Conservation (phyloP, 371 early-diverging fungal genomes). For the Haplosporangium sp. region DNA sequence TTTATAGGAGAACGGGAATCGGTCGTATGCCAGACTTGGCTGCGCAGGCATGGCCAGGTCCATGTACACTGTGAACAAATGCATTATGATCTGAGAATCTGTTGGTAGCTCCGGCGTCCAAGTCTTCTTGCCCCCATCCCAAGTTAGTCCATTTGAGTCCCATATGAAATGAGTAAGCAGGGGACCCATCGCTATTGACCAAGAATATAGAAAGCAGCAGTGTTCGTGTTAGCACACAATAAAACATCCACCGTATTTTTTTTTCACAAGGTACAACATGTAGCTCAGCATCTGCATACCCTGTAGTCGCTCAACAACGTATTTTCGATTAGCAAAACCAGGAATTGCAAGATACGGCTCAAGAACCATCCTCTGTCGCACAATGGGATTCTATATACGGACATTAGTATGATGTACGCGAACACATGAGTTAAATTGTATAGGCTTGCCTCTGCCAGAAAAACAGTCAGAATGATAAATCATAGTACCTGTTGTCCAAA, state of each 20-base stretch:
- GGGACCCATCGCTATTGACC: constrained; percentile 41
- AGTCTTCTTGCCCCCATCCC: constrained; percentile 42
- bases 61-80: constrained; percentile 44
- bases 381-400: constrained; percentile 13
- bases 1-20: constrained; percentile 54
- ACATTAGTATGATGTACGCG: neutral
- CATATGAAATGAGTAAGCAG: constrained; percentile 49
- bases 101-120: constrained; percentile 50
- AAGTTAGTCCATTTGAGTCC: constrained; percentile 41
- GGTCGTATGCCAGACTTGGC: constrained; percentile 26
- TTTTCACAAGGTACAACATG: no score
- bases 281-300: constrained; percentile 13
- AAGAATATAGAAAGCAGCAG: neutral
- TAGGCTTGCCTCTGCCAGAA: no score
- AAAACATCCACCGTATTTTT: no score
- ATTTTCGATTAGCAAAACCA: constrained; percentile 49
- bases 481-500: constrained; percentile 32
- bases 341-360: constrained; percentile 49
- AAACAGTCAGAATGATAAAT: neutral
- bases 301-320: constrained; percentile 47
- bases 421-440: no score
- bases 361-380: constrained; percentile 36
- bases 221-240: no score
- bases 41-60: constrained; percentile 51
- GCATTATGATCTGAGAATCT: constrained; percentile 53